Evolutionary conservation across 106 monocot genomes (phyloP).

Genomic region (Apostasia ramifera): DNA sequence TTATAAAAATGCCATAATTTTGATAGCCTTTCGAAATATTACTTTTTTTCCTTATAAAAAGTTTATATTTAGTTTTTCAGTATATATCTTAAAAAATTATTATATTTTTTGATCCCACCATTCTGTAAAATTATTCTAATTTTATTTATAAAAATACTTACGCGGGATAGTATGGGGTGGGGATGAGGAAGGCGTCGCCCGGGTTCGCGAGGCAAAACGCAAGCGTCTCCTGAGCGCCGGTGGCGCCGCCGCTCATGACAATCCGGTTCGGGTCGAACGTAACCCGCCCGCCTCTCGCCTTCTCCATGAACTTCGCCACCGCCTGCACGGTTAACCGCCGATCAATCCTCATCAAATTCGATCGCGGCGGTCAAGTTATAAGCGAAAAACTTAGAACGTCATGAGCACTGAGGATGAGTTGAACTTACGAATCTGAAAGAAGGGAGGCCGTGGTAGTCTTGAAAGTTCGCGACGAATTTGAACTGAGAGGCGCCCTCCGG

Average conservation of each 20-base stretch:
- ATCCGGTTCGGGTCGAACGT: slow-evolving; percentile 10
- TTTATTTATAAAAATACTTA: slow-evolving; percentile 2
- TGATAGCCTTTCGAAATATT: no score
- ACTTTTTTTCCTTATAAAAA: no score
- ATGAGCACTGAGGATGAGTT: no score
- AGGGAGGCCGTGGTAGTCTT: slow-evolving; percentile 67
- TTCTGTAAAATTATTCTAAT: no score
- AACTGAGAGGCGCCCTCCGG: slow-evolving; percentile 36
- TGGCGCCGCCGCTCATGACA: slow-evolving; percentile 65
- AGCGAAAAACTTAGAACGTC: no score
- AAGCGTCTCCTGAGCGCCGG: slow-evolving; percentile 64
- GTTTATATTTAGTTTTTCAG: no score
- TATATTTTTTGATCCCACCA: no score
- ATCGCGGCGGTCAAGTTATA: slow-evolving; percentile 20
- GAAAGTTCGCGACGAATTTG: slow-evolving; percentile 45
- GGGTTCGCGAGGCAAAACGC: slow-evolving; percentile 71
- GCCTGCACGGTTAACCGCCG: slow-evolving; percentile 9
- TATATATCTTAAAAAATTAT: no score
- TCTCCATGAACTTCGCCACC: slow-evolving; percentile 14
- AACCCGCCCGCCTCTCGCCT: slow-evolving; percentile 8
- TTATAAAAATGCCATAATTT: no score
- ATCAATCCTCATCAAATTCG: slow-evolving; percentile 32
- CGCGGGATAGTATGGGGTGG: slow-evolving; percentile 72
- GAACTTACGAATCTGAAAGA: slow-evolving; percentile 34
- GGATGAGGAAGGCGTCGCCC: slow-evolving; percentile 70